Evolutionary conservation across 1,139 yeast genomes (phyloP), one percentile per base, ranked within the genome.

Genomic region (Sugiyamaella castrensis): DNA sequence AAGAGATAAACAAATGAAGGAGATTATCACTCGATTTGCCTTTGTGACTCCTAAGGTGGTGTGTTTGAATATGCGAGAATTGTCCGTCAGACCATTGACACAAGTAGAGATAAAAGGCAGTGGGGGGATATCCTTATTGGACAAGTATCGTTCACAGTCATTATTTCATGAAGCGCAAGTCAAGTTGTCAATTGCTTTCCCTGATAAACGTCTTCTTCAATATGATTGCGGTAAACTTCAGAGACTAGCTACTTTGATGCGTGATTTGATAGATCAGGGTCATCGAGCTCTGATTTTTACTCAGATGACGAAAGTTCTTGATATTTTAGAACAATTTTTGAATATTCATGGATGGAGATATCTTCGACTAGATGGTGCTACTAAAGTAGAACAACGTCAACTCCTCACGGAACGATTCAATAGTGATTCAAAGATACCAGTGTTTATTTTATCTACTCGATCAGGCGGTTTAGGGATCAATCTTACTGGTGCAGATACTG

Each of bases 391-490:
- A 66, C 98, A 92, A 65, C 84, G 99, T 57, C 99, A 94, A 66
- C 76, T 91, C 26, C 71, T 94, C 59, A 94, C 99, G 0, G 98
- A 94, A 62, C 76, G 92, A 55, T 94, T 94, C 69, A 94, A 94
- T 64, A 78, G 84, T 49, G 98, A 94, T 63, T 73, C 84, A 9
- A 79, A 82, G 54, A 85, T 92, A 42, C 95, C 96, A 1, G 96
- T 91, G 15, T 94, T 94, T 62, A 92, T 94, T 43, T 70, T 94
- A 51, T 88, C 97, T 2, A 89, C 98, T 1, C 80, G 99, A 69
- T 91, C 98, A 2, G 99, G 99, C 65, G 99, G 99, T 33, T 75
- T 94, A 57, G 99, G 99, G 64, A 94, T 94, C 65, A 94, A 94
- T 63, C 73, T 94, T 60, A 92, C 98, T 0, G 99, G 98, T 61